A percentile compares a stretch with the other conserved stretches of the same genome.
Conservation (phyloP, 306 rosid genomes). For the Lathyrus aphaca region DNA sequence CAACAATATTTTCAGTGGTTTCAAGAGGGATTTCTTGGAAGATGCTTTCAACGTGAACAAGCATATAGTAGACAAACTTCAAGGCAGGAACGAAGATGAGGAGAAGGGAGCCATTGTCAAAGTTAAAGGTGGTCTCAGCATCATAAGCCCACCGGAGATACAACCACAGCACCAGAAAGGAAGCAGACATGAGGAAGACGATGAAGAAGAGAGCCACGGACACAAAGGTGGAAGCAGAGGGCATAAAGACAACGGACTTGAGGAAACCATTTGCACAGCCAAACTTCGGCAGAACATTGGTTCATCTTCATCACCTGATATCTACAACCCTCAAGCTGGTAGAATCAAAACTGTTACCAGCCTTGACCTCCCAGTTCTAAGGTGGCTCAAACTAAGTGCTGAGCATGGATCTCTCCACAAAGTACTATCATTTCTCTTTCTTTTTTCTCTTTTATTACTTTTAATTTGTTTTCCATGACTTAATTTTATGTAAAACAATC, state of each 20-base stretch:
- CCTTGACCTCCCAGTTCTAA: conserved; percentile 48
- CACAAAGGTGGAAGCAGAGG: not conserved
- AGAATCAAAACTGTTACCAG: conserved; percentile 47
- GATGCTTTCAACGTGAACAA: conserved; percentile 49
- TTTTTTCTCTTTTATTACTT: not conserved
- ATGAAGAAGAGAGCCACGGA: not conserved
- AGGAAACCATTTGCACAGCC: conserved; percentile 52
- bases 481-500: not conserved
- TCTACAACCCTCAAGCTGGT: conserved; percentile 52
- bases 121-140: conserved; percentile 51
- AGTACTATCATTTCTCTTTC: conserved; percentile 16
- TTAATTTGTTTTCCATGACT: not conserved
- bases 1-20: conserved; percentile 54
- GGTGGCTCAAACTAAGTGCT: conserved; percentile 51
- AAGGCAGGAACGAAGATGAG: conserved; percentile 50
- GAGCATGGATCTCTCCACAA: conserved; percentile 46
- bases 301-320: conserved; percentile 44
- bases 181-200: not conserved
- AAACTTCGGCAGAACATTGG: conserved; percentile 51
- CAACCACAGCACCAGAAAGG: not conserved
- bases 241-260: conserved; percentile 38
- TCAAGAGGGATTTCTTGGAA: conserved; percentile 40
- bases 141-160: conserved; percentile 45
- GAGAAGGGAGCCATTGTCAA: conserved; percentile 48
- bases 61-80: conserved; percentile 44